phyloP scores from a whole-genome alignment of 129 eudicot species.

The Erigeron canadensis region DNA sequence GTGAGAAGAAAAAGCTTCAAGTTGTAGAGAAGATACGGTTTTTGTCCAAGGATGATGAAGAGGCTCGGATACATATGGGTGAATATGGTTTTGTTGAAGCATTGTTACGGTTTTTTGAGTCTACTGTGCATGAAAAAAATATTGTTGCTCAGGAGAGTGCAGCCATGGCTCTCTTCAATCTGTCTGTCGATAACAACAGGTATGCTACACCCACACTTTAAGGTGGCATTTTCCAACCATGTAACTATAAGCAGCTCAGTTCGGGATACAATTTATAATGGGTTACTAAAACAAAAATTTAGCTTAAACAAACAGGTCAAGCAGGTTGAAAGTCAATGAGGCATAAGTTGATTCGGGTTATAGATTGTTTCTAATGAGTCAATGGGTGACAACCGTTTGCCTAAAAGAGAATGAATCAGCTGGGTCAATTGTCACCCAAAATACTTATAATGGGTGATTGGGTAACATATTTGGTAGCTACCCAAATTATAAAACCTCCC shows the following conservation, averaged over 20 bases:
- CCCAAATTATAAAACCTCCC: neutral
- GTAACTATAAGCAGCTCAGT: neutral
- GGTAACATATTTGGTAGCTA: too few relatives aligned
- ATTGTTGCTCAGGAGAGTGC: conserved; percentile 72
- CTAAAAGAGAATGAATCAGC: neutral
- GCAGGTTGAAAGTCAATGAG: too few relatives aligned
- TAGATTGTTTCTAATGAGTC: conserved; percentile 1
- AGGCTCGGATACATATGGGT: conserved; percentile 83
- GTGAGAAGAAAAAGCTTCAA: conserved; percentile 51
- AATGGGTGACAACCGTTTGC: neutral
- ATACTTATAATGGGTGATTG: neutral
- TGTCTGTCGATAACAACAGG: conserved; percentile 91
- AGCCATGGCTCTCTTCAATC: conserved; percentile 94
- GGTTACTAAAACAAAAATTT: too few relatives aligned
- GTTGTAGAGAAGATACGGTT: conserved; percentile 71
- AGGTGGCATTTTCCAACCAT: neutral
- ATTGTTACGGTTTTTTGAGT: conserved; percentile 57
- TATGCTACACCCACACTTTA: conserved; percentile 21
- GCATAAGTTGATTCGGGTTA: neutral
- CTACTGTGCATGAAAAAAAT: conserved; percentile 47
- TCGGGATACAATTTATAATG: too few relatives aligned
- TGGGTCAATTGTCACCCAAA: neutral
- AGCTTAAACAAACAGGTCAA: too few relatives aligned
- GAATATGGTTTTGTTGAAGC: conserved; percentile 90
- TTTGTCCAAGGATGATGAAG: conserved; percentile 87